Base-by-base conservation (phyloP, 352 stramenopile species). In the Pythium dissimile region DNA sequence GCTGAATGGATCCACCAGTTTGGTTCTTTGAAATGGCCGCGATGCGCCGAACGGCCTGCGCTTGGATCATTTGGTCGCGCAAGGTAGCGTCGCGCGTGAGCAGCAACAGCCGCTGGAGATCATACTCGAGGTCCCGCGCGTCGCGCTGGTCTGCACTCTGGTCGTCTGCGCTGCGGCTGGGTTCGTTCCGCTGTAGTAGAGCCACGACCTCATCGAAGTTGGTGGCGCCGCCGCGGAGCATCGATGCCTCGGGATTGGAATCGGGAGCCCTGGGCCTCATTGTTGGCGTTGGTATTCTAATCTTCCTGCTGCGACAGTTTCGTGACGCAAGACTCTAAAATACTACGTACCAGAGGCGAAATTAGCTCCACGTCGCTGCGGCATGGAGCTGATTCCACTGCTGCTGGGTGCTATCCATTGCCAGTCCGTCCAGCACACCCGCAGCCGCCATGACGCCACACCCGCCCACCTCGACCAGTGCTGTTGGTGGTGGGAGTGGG, bases 11-110 rank as follows among this genome's bases (percentile, higher is more conserved):
- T 71, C 64, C 67, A 31, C 57, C 21, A n/a, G 28, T 45, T 21
- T 59, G 46, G 11, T 34, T n/a, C 65, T 56, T 80, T 53, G 26
- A 62, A 32, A 89, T 73, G 6, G 62, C 50, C 27, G 71, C 70
- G 55, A 89, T 62, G 9, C 73, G 64, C 10, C 70, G 62, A 30
- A 89, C 69, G 3, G 68, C 77, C 49, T 92, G 79, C 16, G 74
- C 77, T 42, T 83, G 67, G 15, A 92, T 60, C 44, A 92, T 69
- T 39, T 77, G 59, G 13, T 88, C 75, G 12, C 82, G 72, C 54
- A 86, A 54, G 9, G 54, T 45, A 10, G 54, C 37, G 44, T 89
- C 77, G 23, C 74, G 62, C 26, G 73, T 77, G 51, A 89, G 32
- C 35, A 88, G 67, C 23, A 92, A 35, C 24, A 92, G 42, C n/a